These are phyloP conservation scores for Cystobasidium ongulense DNA, from an alignment of 768 basidiomycete genomes.

Conservation along the genomic window DNA sequence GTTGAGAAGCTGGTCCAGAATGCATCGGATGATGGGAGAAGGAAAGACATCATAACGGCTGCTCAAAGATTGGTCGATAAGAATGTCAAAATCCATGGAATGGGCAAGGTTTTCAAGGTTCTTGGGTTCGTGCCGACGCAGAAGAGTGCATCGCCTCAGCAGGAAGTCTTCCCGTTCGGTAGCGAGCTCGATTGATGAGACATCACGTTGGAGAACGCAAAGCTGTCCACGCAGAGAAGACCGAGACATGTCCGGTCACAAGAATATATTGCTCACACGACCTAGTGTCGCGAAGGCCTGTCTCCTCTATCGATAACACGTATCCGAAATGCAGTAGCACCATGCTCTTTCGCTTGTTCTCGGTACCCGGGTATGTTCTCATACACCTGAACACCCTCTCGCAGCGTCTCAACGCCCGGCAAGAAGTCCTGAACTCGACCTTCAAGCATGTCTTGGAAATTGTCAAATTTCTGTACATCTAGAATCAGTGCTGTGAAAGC, in stretches of 20 bases:
- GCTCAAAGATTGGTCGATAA: conserved; percentile 68
- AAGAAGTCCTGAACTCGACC: background rate
- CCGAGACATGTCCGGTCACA: too few relatives aligned
- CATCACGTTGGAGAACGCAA: too few relatives aligned
- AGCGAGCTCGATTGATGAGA: conserved; percentile 7
- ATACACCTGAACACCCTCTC: background rate
- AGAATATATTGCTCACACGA: too few relatives aligned
- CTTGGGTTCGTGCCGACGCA: conserved; percentile 53
- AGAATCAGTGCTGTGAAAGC: background rate
- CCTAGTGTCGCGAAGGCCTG: background rate
- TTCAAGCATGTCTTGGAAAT: conserved; percentile 4
- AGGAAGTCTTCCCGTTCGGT: conserved; percentile 23
- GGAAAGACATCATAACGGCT: conserved; percentile 54
- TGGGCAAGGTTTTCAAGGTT: conserved; percentile 82
- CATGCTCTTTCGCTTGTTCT: background rate
- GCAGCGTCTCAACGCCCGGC: background rate
- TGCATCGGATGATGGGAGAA: conserved; percentile 51
- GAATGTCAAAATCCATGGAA: conserved; percentile 49
- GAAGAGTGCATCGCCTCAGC: conserved; percentile 6
- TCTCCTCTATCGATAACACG: background rate
- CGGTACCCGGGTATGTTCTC: background rate
- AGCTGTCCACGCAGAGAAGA: too few relatives aligned
- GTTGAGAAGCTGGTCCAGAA: conserved; percentile 56
- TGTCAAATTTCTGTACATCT: conserved; percentile 2
- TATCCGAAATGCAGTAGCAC: background rate